A percentile compares a stretch with the other conserved stretches of the same genome.
Evolutionary conservation across 139 green algal species (phyloP).

Genomic region (Ettlia oleoabundans): DNA sequence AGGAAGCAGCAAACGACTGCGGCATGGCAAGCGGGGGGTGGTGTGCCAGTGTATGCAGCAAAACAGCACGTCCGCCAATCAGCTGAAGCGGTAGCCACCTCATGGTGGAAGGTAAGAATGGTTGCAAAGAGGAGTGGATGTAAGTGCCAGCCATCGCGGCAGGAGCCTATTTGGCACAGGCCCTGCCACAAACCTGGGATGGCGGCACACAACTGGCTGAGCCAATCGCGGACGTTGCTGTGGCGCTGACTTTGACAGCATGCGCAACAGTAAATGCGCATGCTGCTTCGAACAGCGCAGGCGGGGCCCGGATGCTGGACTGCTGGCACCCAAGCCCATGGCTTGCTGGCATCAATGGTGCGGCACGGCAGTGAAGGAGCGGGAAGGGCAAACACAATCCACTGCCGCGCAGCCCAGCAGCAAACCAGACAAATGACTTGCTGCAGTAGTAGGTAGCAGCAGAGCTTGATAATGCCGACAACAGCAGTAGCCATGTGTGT

Average conservation of each 20-base stretch:
- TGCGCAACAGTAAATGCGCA: constrained; percentile 17
- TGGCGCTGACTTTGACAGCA: constrained; percentile 54
- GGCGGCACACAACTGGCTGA: constrained; percentile 19
- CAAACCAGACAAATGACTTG: background rate
- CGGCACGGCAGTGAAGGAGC: too few species aligned
- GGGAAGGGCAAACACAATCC: too few species aligned
- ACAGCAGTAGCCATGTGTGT: too few species aligned
- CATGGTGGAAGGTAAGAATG: background rate
- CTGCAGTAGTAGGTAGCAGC: background rate
- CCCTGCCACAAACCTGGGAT: constrained; percentile 3
- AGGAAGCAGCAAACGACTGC: too few species aligned
- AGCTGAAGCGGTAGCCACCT: background rate
- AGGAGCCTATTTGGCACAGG: background rate
- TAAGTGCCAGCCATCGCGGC: too few species aligned
- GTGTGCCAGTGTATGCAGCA: background rate
- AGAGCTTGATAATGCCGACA: background rate
- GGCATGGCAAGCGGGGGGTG: too few species aligned
- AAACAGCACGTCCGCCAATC: background rate
- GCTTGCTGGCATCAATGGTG: background rate
- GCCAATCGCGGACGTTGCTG: constrained; percentile 8
- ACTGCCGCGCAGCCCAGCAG: too few species aligned
- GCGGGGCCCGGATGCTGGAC: background rate
- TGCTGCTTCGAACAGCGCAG: constrained; percentile 53
- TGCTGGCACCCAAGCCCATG: background rate
- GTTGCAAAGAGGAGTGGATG: background rate